Evolutionary conservation across 2,329 filamentous ascomycete species (phyloP), one percentile per base, ranked within the genome.

Genomic region (Sclerotinia minor): DNA sequence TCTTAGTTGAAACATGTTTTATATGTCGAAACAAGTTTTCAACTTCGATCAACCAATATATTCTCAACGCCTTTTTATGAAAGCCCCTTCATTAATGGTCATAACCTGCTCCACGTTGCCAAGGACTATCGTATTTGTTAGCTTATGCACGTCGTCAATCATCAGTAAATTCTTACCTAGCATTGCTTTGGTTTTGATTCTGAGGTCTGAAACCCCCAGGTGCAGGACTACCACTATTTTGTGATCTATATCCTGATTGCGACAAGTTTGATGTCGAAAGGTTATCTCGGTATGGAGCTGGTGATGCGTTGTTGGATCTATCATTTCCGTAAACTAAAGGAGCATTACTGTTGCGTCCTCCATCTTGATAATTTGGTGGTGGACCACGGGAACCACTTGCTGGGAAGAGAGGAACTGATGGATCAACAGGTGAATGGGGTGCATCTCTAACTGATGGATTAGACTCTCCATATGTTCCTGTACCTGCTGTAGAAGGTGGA

Each of bases 21-120:
- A 49, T n/a, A 21, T 47, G 26, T 9, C 35, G 35, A 17, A 49
- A 60, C 26, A 60, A 67, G 70, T 72, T 70, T 70, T 64, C 52
- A 35, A 54, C 65, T 71, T 71, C 65, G 71, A 70, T 64, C 58
- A 63, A 26, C 53, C 49, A 67, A 70, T 69, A 67, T 54, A 32
- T 61, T 66, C 67, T 70, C 59, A 75, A 75, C 73, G 72, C 75
- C 73, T 53, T 72, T 72, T 70, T 57, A 67, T 67, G 49, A 67
- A 73, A 72, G 67, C 69, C 69, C 66, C 57, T 67, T 76, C 74
- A 76, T 76, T 80, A 82, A 75, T 81, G 79, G 58, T 85, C 83
- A 75, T 85, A 85, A 70, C 83, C 83, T 66, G 83, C 83, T 73
- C 83, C 83, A 72, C 83, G 82, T 78, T 85, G 83, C 83, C 83